Percentiles rank a stretch among this genome's conserved stretches.
Conservation (phyloP, 2,329 filamentous ascomycete species). For the Xenoacremonium recifei region DNA sequence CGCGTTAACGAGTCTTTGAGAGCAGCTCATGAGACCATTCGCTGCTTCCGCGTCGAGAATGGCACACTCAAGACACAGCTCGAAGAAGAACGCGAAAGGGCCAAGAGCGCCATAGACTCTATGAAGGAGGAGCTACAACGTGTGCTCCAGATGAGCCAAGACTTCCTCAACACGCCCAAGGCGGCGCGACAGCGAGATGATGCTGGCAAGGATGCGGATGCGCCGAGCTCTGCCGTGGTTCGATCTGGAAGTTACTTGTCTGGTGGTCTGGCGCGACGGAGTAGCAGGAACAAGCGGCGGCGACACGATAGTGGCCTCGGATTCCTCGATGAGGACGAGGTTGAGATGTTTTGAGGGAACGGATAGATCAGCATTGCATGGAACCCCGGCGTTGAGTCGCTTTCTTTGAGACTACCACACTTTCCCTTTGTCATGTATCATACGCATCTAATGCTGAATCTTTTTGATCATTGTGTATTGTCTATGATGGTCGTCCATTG, state of each 20-base stretch:
- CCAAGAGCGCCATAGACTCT: constrained; percentile 44
- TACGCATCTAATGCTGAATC: no score
- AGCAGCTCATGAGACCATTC: constrained; percentile 45
- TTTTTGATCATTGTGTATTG: no score
- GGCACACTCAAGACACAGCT: constrained; percentile 33
- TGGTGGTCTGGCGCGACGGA: constrained; percentile 28
- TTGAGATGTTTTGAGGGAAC: constrained; percentile 26
- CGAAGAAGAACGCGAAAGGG: constrained; percentile 38
- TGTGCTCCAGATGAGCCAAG: constrained; percentile 45
- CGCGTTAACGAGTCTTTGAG: constrained; percentile 44
- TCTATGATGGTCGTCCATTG: no score
- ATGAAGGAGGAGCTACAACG: constrained; percentile 53
- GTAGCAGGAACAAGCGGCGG: constrained; percentile 40
- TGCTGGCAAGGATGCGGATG: background rate
- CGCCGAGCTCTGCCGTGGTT: constrained; percentile 12
- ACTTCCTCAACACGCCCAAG: constrained; percentile 37
- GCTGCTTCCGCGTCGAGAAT: constrained; percentile 47
- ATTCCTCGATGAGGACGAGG: constrained; percentile 53
- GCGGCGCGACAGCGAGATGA: constrained; percentile 6
- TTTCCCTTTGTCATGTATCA: constrained; percentile 13
- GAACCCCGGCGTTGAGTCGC: constrained; percentile 11
- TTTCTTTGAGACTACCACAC: constrained; percentile 12
- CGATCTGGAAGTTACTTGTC: constrained; percentile 21
- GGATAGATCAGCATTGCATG: background rate
- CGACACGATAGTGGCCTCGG: constrained; percentile 56